Base-by-base conservation (phyloP, 768 basidiomycete genomes). In the Boletus sensibilis region DNA sequence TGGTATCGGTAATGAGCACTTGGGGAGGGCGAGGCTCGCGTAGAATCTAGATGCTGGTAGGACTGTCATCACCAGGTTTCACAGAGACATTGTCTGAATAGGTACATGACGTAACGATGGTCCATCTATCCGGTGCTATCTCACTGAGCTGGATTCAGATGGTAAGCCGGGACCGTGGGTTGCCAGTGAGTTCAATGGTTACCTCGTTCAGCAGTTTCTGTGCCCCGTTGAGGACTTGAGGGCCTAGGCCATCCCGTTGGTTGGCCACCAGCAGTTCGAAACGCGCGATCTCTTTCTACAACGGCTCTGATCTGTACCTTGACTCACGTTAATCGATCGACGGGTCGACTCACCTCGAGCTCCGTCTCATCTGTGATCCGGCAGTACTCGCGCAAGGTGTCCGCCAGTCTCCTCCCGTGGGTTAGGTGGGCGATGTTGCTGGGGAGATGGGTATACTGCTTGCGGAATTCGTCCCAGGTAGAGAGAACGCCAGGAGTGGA, bases 401-500 rank as follows among this genome's bases (percentile, higher is more conserved):
- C 92, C 45, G 81, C 76, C 13, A 92, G 75, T 54, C 92, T 78
- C 48, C 90, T 80, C 20, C 92, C 92, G 68, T 94, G 92, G 0
- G 87, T 84, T 9, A 80, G 75, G 61, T 85, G 81, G 5, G 81
- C 79, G 18, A 86, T 72, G 16, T 71, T 74, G 59, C 80, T 79
- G 1, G 80, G 86, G 75, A 63, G 76, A 67, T 56, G 73, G 68
- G 59, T 61, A 59, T 91, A 91, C 55, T 88, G 79, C 40, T 72
- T 75, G 39, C 80, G 77, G 67, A 91, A 94, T 43, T 75, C 82
- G 48, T 81, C 75, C 92, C 92, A 94, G 9, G 90, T 87, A 56
- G 80, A 80, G 49, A 84, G 60, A n/a, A 93, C 87, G 5, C 91
- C 92, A 1, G 89, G 89, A 5, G 91, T 93, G 3, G 90, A 92